Evolutionary conservation across 2,329 filamentous ascomycete species (phyloP).

Genomic region (Phialophora chinensis): DNA sequence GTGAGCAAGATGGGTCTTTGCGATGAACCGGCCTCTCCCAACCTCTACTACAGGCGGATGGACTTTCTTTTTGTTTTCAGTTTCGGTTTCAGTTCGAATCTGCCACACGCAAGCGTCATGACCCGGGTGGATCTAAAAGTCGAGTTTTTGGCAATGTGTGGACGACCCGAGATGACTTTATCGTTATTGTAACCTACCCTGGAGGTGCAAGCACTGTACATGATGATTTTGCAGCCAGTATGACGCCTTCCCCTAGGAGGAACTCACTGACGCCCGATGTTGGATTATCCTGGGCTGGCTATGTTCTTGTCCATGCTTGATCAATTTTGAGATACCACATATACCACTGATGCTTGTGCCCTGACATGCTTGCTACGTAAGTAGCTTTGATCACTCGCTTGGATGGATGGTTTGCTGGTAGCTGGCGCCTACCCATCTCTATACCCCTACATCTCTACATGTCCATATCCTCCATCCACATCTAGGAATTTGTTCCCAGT

Average conservation of each 20-base stretch:
- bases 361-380: background rate
- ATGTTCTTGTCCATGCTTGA: slow-evolving; percentile 1
- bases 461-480: background rate
- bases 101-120: slow-evolving; percentile 2
- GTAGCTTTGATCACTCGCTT: background rate
- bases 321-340: slow-evolving; percentile 11
- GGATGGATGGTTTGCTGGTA: background rate
- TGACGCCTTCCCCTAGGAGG: background rate
- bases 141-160: slow-evolving; percentile 14
- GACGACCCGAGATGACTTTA: slow-evolving; percentile 16
- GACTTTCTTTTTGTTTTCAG: background rate
- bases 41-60: background rate
- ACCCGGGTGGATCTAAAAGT: slow-evolving; percentile 1
- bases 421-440: background rate
- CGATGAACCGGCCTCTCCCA: background rate
- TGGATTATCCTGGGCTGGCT: background rate
- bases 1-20: background rate
- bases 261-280: background rate
- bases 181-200: slow-evolving; percentile 1
- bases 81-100: slow-evolving; percentile 1
- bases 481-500: background rate
- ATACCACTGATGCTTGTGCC: slow-evolving; percentile 2
- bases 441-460: background rate
- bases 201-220: background rate
- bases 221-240: background rate